Conservation (phyloP, 2,329 filamentous ascomycete species). For the Monilinia fructicola region DNA sequence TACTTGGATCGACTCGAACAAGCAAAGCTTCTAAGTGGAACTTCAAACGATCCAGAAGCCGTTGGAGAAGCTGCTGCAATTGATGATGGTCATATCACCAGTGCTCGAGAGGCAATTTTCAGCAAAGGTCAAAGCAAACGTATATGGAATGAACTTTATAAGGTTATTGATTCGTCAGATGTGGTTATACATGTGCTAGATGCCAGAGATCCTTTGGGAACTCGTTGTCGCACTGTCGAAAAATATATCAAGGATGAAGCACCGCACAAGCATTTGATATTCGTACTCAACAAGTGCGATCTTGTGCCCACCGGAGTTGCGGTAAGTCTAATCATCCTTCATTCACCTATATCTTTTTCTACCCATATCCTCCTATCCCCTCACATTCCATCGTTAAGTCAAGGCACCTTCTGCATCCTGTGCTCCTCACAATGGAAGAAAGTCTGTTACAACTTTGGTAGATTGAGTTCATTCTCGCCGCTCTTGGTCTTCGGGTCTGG, state of each 20-base stretch:
- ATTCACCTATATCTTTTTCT: neutral
- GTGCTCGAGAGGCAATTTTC: conserved; percentile 83
- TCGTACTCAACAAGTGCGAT: conserved; percentile 89
- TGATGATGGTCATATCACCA: conserved; percentile 52
- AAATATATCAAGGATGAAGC: conserved; percentile 93
- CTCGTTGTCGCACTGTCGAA: conserved; percentile 83
- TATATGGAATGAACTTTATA: conserved; percentile 96
- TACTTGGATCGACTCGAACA: conserved; percentile 82
- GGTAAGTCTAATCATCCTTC: conserved; percentile 63
- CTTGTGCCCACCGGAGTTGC: conserved; percentile 88
- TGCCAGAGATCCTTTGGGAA: conserved; percentile 85
- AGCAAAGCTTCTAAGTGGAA: conserved; percentile 72
- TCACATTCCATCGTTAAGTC: conserved; percentile 72
- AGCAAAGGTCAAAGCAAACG: conserved; percentile 92
- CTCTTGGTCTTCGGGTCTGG: conserved; percentile 60
- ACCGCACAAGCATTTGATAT: conserved; percentile 92
- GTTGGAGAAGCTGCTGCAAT: conserved; percentile 44
- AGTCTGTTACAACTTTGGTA: conserved; percentile 99
- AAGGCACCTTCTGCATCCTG: conserved; percentile 68
- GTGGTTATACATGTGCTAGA: conserved; percentile 95
- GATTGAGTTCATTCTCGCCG: conserved; percentile 73
- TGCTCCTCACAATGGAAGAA: conserved; percentile 67
- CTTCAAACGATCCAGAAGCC: conserved; percentile 55
- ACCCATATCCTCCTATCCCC: conserved; percentile 24
- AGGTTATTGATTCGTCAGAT: conserved; percentile 93